These are phyloP conservation scores for Fusarium denticulatum DNA, from an alignment of 2,329 filamentous ascomycete genomes.

Conservation along the genomic window DNA sequence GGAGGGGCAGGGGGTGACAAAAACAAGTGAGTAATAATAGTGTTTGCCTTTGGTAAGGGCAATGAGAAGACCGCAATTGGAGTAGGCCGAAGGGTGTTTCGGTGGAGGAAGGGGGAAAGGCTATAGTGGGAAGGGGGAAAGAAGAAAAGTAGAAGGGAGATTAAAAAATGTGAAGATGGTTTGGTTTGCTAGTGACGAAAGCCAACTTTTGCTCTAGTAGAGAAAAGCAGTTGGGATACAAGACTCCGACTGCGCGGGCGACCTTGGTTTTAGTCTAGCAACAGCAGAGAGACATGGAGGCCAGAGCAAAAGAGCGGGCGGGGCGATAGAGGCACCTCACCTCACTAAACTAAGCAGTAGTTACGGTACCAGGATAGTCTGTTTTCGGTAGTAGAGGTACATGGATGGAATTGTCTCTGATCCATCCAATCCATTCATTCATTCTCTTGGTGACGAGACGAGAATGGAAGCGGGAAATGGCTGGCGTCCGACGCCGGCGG, in stretches of 20 bases:
- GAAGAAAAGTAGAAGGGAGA: constrained; percentile 1
- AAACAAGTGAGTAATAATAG: constrained; percentile 26
- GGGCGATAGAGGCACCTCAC: constrained; percentile 10
- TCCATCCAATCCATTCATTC: background rate
- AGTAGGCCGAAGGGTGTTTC: background rate
- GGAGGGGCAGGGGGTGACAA: constrained; percentile 42
- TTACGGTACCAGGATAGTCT: constrained; percentile 12
- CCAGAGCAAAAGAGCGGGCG: constrained; percentile 1
- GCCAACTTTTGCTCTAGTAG: background rate
- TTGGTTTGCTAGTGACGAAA: constrained; percentile 30
- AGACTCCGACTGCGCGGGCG: constrained; percentile 14
- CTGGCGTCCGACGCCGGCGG: constrained; percentile 38
- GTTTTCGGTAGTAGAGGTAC: constrained; percentile 30
- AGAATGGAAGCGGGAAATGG: constrained; percentile 23
- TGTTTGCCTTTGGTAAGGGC: background rate
- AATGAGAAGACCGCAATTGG: constrained; percentile 1
- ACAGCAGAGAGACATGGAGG: background rate
- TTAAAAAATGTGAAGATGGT: constrained; percentile 18
- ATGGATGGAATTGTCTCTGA: constrained; percentile 10
- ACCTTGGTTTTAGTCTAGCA: constrained; percentile 36
- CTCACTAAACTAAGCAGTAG: background rate
- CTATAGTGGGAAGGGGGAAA: background rate
- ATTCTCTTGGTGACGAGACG: background rate
- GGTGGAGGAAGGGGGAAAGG: background rate
- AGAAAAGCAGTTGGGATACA: constrained; percentile 19